Conservation (phyloP, 108 stramenopile species). For the Conticribra weissflogii region DNA sequence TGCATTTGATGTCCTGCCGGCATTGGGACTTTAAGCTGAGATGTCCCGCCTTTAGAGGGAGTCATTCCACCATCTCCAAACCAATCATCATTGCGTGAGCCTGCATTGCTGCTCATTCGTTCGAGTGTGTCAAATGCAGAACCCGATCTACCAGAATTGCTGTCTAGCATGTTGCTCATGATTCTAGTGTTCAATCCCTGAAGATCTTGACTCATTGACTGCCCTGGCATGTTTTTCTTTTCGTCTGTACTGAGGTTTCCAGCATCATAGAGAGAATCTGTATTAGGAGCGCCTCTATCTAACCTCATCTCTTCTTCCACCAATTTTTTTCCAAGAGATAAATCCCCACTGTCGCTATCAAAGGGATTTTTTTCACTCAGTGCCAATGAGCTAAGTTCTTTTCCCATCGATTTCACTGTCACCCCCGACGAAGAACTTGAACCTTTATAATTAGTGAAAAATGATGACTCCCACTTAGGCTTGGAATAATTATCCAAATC, state of each 20-base stretch:
- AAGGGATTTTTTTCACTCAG: background rate
- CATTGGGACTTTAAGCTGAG: background rate
- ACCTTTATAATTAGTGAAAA: slow-evolving; percentile 1
- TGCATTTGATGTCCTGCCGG: background rate
- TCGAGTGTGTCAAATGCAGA: no score
- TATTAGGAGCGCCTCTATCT: background rate
- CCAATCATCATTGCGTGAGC: no score
- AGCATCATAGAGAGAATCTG: background rate
- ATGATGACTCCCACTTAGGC: background rate
- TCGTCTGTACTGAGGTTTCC: slow-evolving; percentile 6
- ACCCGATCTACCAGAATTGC: no score
- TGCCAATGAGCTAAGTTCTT: slow-evolving; percentile 1
- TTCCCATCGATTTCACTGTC: slow-evolving; percentile 13
- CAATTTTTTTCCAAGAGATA: background rate
- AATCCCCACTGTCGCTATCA: background rate
- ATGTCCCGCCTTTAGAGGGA: background rate
- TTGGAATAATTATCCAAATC: slow-evolving; percentile 32
- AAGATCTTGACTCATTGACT: no score
- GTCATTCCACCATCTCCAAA: background rate
- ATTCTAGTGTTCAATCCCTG: no score
- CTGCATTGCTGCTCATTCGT: no score
- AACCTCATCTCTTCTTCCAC: background rate
- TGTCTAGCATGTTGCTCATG: no score
- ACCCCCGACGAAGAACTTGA: background rate
- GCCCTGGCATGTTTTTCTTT: no score